Base-by-base conservation (phyloP, 2,329 filamentous ascomycete genomes). In the Claviceps capensis region DNA sequence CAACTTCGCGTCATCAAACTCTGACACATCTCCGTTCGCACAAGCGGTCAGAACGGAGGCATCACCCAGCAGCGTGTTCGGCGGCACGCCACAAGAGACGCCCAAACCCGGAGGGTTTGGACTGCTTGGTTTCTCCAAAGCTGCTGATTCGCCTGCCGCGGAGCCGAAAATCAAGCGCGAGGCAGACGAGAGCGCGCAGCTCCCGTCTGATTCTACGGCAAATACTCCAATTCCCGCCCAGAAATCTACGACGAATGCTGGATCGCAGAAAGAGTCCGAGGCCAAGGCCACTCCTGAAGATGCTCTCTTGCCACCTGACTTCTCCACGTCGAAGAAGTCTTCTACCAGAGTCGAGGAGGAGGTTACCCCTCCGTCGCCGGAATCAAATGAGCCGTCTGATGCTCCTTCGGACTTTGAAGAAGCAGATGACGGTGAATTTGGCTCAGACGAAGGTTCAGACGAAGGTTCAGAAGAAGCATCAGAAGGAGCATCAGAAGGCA, bases 191-290 rank as follows among this genome's bases (percentile, higher is more conserved):
- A n/a, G 8, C 54, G 64, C 60, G 22, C 76, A 77, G 53, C 64
- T 80, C 4, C 77, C 78, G 37, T 76, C 77, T 22, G 76, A 80
- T 55, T 65, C 74, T 53, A 78, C 70, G 51, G 81, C 53, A 41
- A 52, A 53, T 9, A 51, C 54, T 23, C 51, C 55, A 5, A 46
- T 57, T 17, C 52, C 58, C 19, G 49, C 56, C 52, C 50, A 50
- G 11, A 47, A 26, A 23, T 23, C 44, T 3, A 55, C 50, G 45
- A 11, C 30, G 30, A 34, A 34, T 34, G 30, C 30, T 34, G 30
- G 30, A 52, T 54, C 59, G 17, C 52, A 58, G 2, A 55, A 56
- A n/a, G 43, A 52, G 5, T 49, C 58, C 40, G 56, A 52, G 6
- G 55, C 47, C 14, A 54, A 53, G 44, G 63, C 66, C 53, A 63